A percentile compares a stretch with the other conserved stretches of the same genome.
Conservation (phyloP, 495 filamentous ascomycete genomes). For the Penicillium waksmanii region DNA sequence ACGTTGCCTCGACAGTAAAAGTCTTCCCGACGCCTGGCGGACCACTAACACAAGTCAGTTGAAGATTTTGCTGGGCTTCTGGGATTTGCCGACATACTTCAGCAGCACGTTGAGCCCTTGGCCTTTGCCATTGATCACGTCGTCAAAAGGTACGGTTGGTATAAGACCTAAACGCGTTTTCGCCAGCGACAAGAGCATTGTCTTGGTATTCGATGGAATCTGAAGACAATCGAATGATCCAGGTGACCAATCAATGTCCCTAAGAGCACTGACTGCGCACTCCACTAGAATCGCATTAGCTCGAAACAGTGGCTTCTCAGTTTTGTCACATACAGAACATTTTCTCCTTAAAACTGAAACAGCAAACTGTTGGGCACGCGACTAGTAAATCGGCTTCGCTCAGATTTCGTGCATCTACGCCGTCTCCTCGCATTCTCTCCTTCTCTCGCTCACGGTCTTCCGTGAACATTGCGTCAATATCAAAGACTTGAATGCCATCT, state of each 20-base stretch:
- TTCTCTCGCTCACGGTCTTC: slow-evolving; percentile 29
- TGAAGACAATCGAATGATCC: not conserved
- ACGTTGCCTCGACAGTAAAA: slow-evolving; percentile 37
- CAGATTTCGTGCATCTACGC: slow-evolving; percentile 25
- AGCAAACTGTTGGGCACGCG: too few relatives aligned
- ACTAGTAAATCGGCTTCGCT: not conserved
- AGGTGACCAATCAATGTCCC: slow-evolving; percentile 34
- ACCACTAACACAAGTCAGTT: slow-evolving; percentile 22
- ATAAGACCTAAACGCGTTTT: slow-evolving; percentile 27
- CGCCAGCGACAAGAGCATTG: slow-evolving; percentile 28
- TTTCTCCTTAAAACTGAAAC: too few relatives aligned
- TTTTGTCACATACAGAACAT: too few relatives aligned
- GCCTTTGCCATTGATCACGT: slow-evolving; percentile 31
- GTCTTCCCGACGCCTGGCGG: slow-evolving; percentile 40
- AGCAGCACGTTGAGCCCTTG: slow-evolving; percentile 14
- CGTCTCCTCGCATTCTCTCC: slow-evolving; percentile 25
- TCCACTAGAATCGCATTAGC: slow-evolving; percentile 33
- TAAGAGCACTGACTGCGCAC: slow-evolving; percentile 35
- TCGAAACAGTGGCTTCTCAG: slow-evolving; percentile 30
- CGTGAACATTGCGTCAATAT: slow-evolving; percentile 19
- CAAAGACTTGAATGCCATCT: slow-evolving; percentile 17
- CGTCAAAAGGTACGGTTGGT: slow-evolving; percentile 30
- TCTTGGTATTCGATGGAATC: slow-evolving; percentile 30
- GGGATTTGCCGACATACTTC: too few relatives aligned
- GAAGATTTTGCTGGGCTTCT: too few relatives aligned